Evolutionary conservation across 805 yeast species (phyloP), one percentile per base, ranked within the genome.

Genomic region (Cyberlindnera lachancei): DNA sequence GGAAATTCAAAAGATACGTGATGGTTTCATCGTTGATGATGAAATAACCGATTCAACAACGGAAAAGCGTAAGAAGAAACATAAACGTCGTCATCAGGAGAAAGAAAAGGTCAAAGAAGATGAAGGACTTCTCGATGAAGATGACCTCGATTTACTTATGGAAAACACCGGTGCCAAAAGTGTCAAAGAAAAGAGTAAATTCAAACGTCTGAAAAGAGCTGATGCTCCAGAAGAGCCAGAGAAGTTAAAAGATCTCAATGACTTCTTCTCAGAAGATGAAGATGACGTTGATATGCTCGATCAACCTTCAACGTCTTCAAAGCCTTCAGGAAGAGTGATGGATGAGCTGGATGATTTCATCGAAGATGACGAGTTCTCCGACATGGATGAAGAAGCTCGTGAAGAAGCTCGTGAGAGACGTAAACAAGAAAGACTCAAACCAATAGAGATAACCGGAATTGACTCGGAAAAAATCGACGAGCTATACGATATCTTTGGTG

Each of bases 271-370:
- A 18, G 67, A 61, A 31, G 67, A 62, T 29, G 64, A 58, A 25
- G n/a, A n/a, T n/a, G 61, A 55, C 7, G 60, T 52, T 18, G 48
- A 41, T 11, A 48, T 41, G 19, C 47, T 17, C 15, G 29, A 24
- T 13, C 21, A 20, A 10, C 27, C 28, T 5, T 23, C 36, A 6
- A 41, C 31, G 14, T 20, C 35, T 3, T 35, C 29, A 14, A 23
- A 33, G 15, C 34, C 40, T 19, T 35, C 58, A 45, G 27, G 58
- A 47, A 15, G 67, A 40, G 22, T 59, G 56, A 58, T 75, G 43
- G 95, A 87, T 52, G 97, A 92, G 57, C 76, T 90, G 48, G 98
- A 87, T 55, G 98, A 88, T 53, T 92, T 92, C 61, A 92, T 92
- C 46, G 98, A 90, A 59, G 98, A 92, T 58, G 98, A 92, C 58